Evolutionary conservation across 495 filamentous ascomycete genomes (phyloP), one percentile per base, ranked within the genome.

Genomic region (Trichoderma erinaceum): DNA sequence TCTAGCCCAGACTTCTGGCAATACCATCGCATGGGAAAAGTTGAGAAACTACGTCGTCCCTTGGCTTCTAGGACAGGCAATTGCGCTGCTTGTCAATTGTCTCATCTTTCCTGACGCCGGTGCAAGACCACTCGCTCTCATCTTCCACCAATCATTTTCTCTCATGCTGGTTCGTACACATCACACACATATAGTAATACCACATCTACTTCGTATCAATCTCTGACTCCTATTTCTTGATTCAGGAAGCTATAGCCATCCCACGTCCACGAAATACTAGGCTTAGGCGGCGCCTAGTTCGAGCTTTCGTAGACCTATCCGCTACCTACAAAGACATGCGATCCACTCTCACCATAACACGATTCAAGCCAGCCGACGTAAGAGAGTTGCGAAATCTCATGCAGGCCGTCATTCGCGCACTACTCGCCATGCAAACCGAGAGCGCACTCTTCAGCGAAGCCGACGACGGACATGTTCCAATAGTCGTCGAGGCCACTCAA

Each of bases 1-100:
- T 68, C 71, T 87, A 8, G 83, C 84, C 27, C 80, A 84, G 35
- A 70, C 48, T 80, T 80, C 6, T 74, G 78, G 15, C 67, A 70
- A 50, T 41, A 68, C 25, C 43, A 75, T 84, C 29, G 68, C 78
- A 46, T 84, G 81, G 79, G 65, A 61, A 27, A 83, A 83, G 68
- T 69, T 87, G 10, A 80, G 81, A 68, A 74, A 78, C 65, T 87
- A 85, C 73, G 85, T 79, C 2, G 75, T 86, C 48, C 85, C 85
- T n/a, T 87, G 84, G 84, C 70, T 82, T 16, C 69, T 85, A 27
- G 85, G 85, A 6, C 82, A 87, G 69, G 81, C 74, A 6, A 75
- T 87, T 58, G 78, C 78, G 69, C 72, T 86, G 23, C 58, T 81
- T 21, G 72, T 86, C 44, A 81, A 81, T 70, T 70, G 74, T 21